Evolutionary conservation across 352 stramenopile genomes (phyloP), one percentile per base, ranked within the genome.

Genomic region (Globisporangium iwayamae): DNA sequence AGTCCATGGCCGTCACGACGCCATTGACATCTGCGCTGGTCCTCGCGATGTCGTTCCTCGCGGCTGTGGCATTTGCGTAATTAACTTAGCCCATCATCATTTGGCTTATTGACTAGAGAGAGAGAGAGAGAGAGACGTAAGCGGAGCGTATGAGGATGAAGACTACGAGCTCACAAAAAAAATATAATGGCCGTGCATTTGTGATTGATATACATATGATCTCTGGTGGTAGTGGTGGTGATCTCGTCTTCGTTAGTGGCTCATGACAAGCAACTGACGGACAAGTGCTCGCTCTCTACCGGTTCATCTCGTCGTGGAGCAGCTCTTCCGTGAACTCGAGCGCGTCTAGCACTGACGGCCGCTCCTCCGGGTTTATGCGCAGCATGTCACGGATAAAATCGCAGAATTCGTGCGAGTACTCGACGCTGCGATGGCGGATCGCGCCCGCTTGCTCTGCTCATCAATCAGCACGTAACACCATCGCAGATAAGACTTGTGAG

Each of bases 341-440:
- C 8, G 85, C 82, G 54, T 95, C 85, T 52, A 91, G 66, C 16
- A 92, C 75, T 6, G 85, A 91, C 28, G 85, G 85, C 1, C 87
- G 77, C 68, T 95, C 85, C 41, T 93, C 81, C 4, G 87, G 81
- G 63, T 93, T 91, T 34, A 78, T 83, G 52, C 92, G 85, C 45
- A 95, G 77, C 87, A 95, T 95, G 50, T 94, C 85, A 6, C 83
- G 83, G 47, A 95, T 93, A 39, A 95, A 95, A 41, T 95, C 85
- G 65, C 85, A 94, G 55, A 95, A 95, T 62, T 95, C 87, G 64
- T 68, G 63, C 34, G 85, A 83, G 71, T 88, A 95, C 46, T 81
- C 68, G 54, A 80, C 79, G 30, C 75, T 86, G 20, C 84, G 81
- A 51, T 93, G 73, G 51, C 76, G 78, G 22, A 93, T 73, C 16